Evolutionary conservation across 78 protist species (phyloP).

Genomic region (Speleostelium caveatum): DNA sequence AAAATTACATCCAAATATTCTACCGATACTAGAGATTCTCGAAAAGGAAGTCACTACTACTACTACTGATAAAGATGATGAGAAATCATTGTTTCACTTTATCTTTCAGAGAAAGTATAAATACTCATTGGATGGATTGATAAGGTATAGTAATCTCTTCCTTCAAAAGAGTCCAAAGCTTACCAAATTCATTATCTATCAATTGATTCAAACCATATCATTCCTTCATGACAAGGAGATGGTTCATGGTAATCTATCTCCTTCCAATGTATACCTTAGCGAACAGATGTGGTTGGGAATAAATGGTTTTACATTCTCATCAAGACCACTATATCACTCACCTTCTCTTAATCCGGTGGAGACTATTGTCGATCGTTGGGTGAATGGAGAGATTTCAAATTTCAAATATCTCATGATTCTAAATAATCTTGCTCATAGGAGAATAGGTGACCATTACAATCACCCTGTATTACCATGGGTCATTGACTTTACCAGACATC

Average conservation of each 20-base stretch:
- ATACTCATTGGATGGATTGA: constrained; percentile 50
- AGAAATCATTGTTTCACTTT: background rate
- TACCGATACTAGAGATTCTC: constrained; percentile 62
- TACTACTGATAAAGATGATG: background rate
- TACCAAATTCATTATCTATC: constrained; percentile 59
- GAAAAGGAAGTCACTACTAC: background rate
- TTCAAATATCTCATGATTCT: constrained; percentile 83
- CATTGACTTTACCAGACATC: constrained; percentile 67
- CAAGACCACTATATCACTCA: background rate
- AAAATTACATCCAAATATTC: constrained; percentile 51
- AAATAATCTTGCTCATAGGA: constrained; percentile 82
- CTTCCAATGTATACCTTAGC: constrained; percentile 19
- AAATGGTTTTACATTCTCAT: constrained; percentile 53
- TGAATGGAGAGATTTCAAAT: constrained; percentile 66
- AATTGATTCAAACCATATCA: constrained; percentile 33
- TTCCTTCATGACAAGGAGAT: constrained; percentile 57
- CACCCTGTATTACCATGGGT: constrained; percentile 93
- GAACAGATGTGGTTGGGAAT: constrained; percentile 72
- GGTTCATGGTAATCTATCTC: constrained; percentile 64
- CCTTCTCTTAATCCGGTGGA: constrained; percentile 3
- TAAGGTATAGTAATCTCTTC: constrained; percentile 47
- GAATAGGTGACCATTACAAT: constrained; percentile 81
- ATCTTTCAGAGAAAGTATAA: constrained; percentile 24
- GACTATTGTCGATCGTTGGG: constrained; percentile 48
- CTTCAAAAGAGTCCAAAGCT: constrained; percentile 30